Conservation (phyloP, 495 filamentous ascomycete species). For the Penicilliopsis zonata region DNA sequence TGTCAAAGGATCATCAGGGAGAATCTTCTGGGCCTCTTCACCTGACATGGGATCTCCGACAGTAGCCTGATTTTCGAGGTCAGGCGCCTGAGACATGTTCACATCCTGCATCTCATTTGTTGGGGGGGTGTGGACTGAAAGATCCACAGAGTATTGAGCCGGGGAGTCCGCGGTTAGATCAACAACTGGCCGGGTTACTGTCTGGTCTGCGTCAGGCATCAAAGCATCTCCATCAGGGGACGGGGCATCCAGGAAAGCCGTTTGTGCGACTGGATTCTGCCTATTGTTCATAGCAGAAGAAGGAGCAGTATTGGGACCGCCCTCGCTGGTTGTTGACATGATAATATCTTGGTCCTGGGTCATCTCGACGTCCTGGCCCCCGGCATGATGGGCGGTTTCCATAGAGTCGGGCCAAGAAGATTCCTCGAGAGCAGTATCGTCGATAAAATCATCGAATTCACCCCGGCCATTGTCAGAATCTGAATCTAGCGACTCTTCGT, state of each 20-base stretch:
- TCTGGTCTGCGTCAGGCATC: too few species aligned
- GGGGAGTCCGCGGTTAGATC: too few species aligned
- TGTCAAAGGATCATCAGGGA: conserved; percentile 16
- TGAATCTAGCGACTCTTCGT: conserved; percentile 29
- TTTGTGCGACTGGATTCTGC: neutral
- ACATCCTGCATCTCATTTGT: too few species aligned
- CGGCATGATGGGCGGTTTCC: conserved; percentile 4
- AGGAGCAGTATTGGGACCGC: neutral
- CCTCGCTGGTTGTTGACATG: conserved; percentile 3
- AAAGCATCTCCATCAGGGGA: too few species aligned
- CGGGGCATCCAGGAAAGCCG: neutral
- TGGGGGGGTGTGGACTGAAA: too few species aligned
- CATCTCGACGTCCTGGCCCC: neutral
- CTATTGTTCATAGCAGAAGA: conserved; percentile 8
- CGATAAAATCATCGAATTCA: conserved; percentile 35
- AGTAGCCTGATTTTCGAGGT: neutral
- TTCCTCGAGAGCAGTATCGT: conserved; percentile 13
- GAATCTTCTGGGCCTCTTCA: conserved; percentile 2
- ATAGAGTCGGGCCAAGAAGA: conserved; percentile 4
- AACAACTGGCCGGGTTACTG: too few species aligned
- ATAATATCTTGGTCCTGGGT: conserved; percentile 13
- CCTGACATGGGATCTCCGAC: neutral
- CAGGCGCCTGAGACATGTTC: neutral
- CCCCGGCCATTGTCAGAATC: conserved; percentile 19
- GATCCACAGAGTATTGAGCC: too few species aligned